Base-by-base conservation (phyloP, 2,329 filamentous ascomycete species). In the Stachybotrys chartarum region DNA sequence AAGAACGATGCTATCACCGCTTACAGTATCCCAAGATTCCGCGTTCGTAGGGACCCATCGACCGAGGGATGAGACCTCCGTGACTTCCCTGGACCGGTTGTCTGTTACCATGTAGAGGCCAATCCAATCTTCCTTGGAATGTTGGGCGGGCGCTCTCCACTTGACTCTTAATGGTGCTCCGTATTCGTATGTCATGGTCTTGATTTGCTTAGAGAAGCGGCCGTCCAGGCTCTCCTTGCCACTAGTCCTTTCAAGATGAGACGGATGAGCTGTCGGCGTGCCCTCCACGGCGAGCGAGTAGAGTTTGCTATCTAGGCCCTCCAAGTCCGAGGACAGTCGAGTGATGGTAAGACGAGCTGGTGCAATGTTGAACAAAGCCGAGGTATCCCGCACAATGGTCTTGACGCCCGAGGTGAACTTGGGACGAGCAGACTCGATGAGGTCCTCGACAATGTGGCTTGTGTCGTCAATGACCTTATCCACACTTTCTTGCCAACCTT, bases 21-120 rank as follows among this genome's bases (percentile, higher is more conserved):
- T 84, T 17, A 81, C 78, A 14, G 85, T 85, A 66, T 96, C 91
- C 66, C 90, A 97, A 55, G 83, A 80, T 18, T 88, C 88, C 4
- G 82, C 78, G 58, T 86, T 90, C 0, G 89, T 92, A 1, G 92
- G 88, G 39, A 91, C 79, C 94, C 94, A 99, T 56, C 94, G 85
- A 44, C 93, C 92, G 55, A 93, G 84, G 1, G 91, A 95, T 5
- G 90, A 84, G 10, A 97, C 84, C 53, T 90, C 86, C 2, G 94
- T 96, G 14, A 87, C 77, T 45, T 96, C 90, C 46, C 93, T 84
- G 7, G 90, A 94, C 7, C 85, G 83, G 67, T 97, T 99, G 72
- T 97, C 93, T 3, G 91, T 91, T 3, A 99, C 91, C 83, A 92
- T 91, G 76, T 97, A 99, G 6, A 99, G 79, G 5, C 93, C 93